Conservation (phyloP, 768 basidiomycete species). For the Trametopsis cervina region DNA sequence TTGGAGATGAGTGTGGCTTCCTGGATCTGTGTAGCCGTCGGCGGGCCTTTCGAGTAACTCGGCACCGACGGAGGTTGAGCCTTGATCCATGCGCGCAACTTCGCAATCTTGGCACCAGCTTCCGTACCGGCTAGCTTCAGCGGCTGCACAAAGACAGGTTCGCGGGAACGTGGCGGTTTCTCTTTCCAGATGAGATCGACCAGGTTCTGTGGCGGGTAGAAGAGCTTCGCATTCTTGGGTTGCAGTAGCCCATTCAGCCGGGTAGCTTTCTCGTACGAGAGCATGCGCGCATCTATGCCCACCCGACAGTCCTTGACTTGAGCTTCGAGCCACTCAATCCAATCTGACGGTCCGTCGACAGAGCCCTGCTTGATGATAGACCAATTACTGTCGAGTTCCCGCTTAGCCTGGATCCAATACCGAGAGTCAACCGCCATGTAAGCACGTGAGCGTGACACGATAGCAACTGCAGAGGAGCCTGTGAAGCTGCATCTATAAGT, state of each 20-base stretch:
- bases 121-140: slow-evolving; percentile 67
- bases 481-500: slow-evolving; percentile 37
- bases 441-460: slow-evolving; percentile 58
- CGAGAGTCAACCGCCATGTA: slow-evolving; percentile 77
- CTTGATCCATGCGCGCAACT: slow-evolving; percentile 65
- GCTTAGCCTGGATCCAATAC: slow-evolving; percentile 75
- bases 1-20: slow-evolving; percentile 63
- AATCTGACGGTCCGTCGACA: slow-evolving; percentile 51
- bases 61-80: slow-evolving; percentile 50
- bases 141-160: slow-evolving; percentile 59
- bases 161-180: slow-evolving; percentile 62
- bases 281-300: slow-evolving; percentile 81
- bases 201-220: slow-evolving; percentile 79
- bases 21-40: slow-evolving; percentile 56
- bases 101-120: slow-evolving; percentile 60
- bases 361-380: slow-evolving; percentile 51
- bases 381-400: slow-evolving; percentile 73
- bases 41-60: slow-evolving; percentile 54
- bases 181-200: slow-evolving; percentile 78
- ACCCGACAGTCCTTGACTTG: slow-evolving; percentile 35
- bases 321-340: slow-evolving; percentile 64
- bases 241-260: slow-evolving; percentile 51
- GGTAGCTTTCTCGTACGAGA: slow-evolving; percentile 66
- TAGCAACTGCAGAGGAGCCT: slow-evolving; percentile 64
- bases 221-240: slow-evolving; percentile 52